These are phyloP conservation scores for Pluteus cervinus DNA, from an alignment of 768 basidiomycete genomes.

Conservation along the genomic window DNA sequence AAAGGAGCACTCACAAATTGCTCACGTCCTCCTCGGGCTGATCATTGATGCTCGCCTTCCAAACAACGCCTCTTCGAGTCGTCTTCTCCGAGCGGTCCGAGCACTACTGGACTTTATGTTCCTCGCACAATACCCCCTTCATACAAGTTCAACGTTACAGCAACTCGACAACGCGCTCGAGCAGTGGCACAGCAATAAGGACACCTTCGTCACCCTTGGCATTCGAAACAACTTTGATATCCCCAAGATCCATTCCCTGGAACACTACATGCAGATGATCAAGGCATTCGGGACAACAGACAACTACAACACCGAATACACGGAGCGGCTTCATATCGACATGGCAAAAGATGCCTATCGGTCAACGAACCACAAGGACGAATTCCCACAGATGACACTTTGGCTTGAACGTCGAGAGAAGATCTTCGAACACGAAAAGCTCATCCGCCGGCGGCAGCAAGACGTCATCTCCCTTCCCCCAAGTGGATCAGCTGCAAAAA, in stretches of 20 bases:
- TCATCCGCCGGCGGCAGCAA: no score
- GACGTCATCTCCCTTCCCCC: no score
- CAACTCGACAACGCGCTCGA: slow-evolving; percentile 10
- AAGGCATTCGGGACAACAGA: slow-evolving; percentile 11
- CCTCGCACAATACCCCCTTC: slow-evolving; percentile 11
- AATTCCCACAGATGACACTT: no score
- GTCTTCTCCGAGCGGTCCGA: slow-evolving; percentile 7
- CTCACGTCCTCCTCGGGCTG: slow-evolving; percentile 18
- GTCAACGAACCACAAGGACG: no score
- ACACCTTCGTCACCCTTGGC: slow-evolving; percentile 12
- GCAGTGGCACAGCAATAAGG: slow-evolving; percentile 9
- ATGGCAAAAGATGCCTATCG: no score
- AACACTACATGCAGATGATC: slow-evolving; percentile 10
- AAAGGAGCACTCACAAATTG: slow-evolving; percentile 27
- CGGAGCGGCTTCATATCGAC: no score
- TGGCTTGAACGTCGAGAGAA: no score
- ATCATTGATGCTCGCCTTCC: slow-evolving; percentile 9
- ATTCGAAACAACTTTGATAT: slow-evolving; percentile 19
- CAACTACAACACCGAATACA: slow-evolving; percentile 7
- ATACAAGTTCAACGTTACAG: slow-evolving; percentile 9
- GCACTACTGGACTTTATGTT: slow-evolving; percentile 20
- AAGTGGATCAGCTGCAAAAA: no score
- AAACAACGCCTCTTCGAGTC: background rate
- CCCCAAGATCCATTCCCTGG: slow-evolving; percentile 15
- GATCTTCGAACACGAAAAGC: no score